phyloP scores from a whole-genome alignment of 1,284 basidiomycete genomes.

The Ustilago curta region DNA sequence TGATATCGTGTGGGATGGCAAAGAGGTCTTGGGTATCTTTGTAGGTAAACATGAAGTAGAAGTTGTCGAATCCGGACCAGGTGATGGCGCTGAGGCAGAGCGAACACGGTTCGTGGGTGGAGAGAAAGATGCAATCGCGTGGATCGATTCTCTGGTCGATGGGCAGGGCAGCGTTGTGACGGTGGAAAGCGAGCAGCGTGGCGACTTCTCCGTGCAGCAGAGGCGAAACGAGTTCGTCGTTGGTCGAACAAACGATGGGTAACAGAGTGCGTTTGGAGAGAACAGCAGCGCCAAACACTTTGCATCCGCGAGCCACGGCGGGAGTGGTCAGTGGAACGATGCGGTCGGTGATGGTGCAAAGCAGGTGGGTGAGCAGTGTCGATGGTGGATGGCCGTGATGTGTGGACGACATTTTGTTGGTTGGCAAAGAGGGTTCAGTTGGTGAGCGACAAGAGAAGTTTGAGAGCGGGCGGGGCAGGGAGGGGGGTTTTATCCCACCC shows the following conservation, averaged over 20 bases:
- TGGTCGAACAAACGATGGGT: slow-evolving; percentile 13
- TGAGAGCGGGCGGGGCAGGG: background rate
- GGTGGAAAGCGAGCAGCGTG: slow-evolving; percentile 22
- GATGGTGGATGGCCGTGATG: slow-evolving; percentile 16
- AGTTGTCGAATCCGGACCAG: slow-evolving; percentile 35
- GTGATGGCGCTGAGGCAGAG: slow-evolving; percentile 34
- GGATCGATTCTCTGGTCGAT: background rate
- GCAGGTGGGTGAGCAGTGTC: slow-evolving; percentile 2
- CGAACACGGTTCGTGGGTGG: slow-evolving; percentile 34
- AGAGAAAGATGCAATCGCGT: slow-evolving; percentile 20
- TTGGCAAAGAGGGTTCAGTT: no score
- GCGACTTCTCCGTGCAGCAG: slow-evolving; percentile 25
- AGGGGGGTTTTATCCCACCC: no score
- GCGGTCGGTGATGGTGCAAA: slow-evolving; percentile 7
- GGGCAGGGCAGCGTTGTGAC: background rate
- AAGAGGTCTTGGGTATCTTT: slow-evolving; percentile 16
- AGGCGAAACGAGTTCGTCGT: slow-evolving; percentile 35
- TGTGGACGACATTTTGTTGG: background rate
- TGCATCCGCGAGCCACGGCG: slow-evolving; percentile 17
- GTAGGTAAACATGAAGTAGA: slow-evolving; percentile 36
- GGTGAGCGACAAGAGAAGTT: no score
- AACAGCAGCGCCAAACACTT: slow-evolving; percentile 42
- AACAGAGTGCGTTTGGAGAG: slow-evolving; percentile 17
- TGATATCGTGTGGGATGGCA: slow-evolving; percentile 29
- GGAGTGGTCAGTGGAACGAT: slow-evolving; percentile 29